These are phyloP conservation scores for Tetrahymena elliotti DNA, from an alignment of 73 alveolate genomes.

Conservation along the genomic window DNA sequence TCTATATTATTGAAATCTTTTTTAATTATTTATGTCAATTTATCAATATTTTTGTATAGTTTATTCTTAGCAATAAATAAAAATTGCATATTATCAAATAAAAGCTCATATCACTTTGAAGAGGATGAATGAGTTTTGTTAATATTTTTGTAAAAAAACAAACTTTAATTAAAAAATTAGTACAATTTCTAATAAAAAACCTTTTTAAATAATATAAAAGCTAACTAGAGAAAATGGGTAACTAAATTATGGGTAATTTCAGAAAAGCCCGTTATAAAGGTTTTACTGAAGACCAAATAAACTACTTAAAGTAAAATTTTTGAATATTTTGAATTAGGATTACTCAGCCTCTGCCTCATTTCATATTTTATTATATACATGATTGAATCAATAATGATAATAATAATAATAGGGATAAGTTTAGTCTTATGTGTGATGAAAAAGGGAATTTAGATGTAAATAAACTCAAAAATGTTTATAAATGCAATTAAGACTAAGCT, in stretches of 20 bases:
- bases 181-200: neutral
- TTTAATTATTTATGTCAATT: neutral
- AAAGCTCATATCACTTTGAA: neutral
- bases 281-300: conserved; percentile 23
- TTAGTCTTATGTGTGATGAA: conserved; percentile 7
- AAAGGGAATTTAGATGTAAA: neutral
- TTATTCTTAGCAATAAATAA: neutral
- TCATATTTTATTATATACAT: neutral
- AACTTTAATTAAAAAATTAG: neutral
- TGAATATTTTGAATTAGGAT: neutral
- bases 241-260: conserved; percentile 40
- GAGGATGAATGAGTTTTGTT: neutral
- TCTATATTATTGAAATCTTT: neutral
- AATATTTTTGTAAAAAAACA: neutral
- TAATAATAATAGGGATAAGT: neutral
- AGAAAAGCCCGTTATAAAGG: conserved; percentile 36
- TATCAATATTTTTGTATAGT: neutral
- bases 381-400: neutral
- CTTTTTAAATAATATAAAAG: neutral
- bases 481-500: neutral
- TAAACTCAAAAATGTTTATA: neutral
- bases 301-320: conserved; percentile 29
- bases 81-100: neutral
- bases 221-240: conserved; percentile 11
- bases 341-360: neutral